These are phyloP conservation scores for Solanum virginianum DNA, from an alignment of 257 asterid species.

Conservation along the genomic window DNA sequence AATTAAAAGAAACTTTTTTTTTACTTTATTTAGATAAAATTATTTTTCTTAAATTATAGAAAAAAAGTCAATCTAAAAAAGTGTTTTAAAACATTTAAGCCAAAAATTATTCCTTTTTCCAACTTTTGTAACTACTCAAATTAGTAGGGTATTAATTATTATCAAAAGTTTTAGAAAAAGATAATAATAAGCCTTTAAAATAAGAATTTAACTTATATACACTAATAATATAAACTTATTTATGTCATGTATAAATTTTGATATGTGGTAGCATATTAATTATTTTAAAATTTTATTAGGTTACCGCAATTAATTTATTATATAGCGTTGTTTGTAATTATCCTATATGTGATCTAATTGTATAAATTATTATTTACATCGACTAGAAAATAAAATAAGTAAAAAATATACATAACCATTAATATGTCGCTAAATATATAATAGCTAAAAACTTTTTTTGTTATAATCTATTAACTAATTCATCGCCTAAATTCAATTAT, in stretches of 20 bases:
- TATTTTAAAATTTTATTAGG: too few species aligned
- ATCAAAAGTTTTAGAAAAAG: not conserved
- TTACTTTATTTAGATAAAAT: not conserved
- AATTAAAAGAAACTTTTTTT: too few species aligned
- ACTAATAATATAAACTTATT: not conserved
- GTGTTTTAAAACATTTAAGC: not conserved
- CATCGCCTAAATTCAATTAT: not conserved
- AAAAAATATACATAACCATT: too few species aligned
- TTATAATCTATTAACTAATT: not conserved
- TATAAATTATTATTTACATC: too few species aligned
- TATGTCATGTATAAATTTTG: too few species aligned
- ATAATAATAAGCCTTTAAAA: not conserved
- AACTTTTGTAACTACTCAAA: not conserved
- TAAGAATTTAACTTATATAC: not conserved
- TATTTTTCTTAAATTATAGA: not conserved
- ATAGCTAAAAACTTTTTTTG: not conserved
- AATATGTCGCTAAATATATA: too few species aligned
- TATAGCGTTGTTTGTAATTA: not conserved
- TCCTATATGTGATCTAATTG: not conserved
- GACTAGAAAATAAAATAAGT: too few species aligned
- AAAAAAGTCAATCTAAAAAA: not conserved
- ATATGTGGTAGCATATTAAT: too few species aligned
- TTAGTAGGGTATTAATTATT: not conserved
- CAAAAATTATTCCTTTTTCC: not conserved
- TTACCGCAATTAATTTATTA: too few species aligned